A percentile compares a stretch with the other conserved stretches of the same genome.
These are phyloP conservation scores for Crithidia fasciculata DNA, from an alignment of 208 protist genomes.

Conservation along the genomic window DNA sequence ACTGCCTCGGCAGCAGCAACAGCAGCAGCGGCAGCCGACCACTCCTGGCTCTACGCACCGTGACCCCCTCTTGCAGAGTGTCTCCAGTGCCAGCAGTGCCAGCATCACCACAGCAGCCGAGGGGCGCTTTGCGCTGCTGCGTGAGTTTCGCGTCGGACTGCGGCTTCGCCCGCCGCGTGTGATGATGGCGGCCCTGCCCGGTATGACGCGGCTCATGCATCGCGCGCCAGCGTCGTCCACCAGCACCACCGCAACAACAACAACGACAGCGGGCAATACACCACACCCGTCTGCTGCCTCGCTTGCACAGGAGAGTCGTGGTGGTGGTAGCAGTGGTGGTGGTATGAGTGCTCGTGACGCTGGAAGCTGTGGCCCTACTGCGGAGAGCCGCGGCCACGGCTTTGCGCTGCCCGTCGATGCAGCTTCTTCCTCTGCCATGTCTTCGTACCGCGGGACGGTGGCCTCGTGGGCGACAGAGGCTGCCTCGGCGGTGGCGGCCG, in stretches of 20 bases:
- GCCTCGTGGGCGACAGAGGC: slow-evolving; percentile 24
- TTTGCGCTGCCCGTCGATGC: neutral
- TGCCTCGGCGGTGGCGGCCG: slow-evolving; percentile 7
- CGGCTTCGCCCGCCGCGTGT: slow-evolving; percentile 17
- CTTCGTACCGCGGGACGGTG: slow-evolving; percentile 1
- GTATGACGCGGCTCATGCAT: slow-evolving; percentile 16
- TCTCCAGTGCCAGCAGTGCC: neutral
- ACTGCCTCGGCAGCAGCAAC: neutral
- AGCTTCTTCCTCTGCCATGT: slow-evolving; percentile 1
- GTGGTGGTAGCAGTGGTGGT: too few relatives aligned
- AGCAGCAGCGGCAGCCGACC: neutral
- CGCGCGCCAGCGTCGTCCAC: slow-evolving; percentile 3
- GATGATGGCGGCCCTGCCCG: slow-evolving; percentile 23
- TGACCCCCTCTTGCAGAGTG: neutral
- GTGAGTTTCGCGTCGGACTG: slow-evolving; percentile 45
- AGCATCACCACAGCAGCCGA: neutral
- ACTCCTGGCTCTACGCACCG: neutral
- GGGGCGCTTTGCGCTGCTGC: slow-evolving; percentile 27
- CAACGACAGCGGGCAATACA: too few relatives aligned
- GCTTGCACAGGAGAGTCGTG: neutral
- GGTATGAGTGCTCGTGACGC: neutral
- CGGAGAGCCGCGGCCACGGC: neutral
- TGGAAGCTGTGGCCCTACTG: too few relatives aligned
- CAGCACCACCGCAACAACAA: neutral
- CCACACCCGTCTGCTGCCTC: neutral